phyloP scores from a whole-genome alignment of 2,329 filamentous ascomycete species.

The Penicillium sp. region DNA sequence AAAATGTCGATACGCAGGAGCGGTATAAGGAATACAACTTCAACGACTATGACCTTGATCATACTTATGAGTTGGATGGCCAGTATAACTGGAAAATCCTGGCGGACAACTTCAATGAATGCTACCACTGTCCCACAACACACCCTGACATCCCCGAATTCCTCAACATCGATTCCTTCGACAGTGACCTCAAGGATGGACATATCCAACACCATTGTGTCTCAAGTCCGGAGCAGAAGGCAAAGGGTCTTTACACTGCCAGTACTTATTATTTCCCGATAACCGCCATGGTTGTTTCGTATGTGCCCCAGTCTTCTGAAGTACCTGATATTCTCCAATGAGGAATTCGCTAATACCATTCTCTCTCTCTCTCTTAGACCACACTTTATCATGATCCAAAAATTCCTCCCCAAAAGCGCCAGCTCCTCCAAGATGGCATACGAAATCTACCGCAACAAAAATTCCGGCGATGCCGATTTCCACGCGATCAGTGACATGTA shows the following conservation, averaged over 20 bases:
- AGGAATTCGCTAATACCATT: background rate
- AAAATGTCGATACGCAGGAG: conserved; percentile 21
- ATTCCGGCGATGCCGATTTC: conserved; percentile 60
- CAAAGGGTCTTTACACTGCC: conserved; percentile 43
- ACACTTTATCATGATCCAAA: conserved; percentile 65
- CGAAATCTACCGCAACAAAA: conserved; percentile 63
- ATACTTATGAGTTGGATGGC: conserved; percentile 21
- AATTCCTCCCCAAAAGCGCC: conserved; percentile 58
- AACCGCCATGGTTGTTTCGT: conserved; percentile 34
- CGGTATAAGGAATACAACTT: conserved; percentile 23
- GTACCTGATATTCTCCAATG: background rate
- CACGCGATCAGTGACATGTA: conserved; percentile 59
- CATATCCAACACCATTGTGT: conserved; percentile 54
- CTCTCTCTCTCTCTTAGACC: conserved; percentile 37
- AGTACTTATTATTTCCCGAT: conserved; percentile 37
- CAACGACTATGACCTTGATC: conserved; percentile 22
- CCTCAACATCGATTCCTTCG: conserved; percentile 58
- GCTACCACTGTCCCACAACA: conserved; percentile 62
- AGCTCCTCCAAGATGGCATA: conserved; percentile 58
- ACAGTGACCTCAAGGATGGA: conserved; percentile 49
- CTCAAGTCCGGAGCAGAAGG: conserved; percentile 51
- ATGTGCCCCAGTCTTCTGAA: conserved; percentile 10
- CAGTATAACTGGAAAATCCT: conserved; percentile 27
- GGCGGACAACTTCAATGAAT: conserved; percentile 47
- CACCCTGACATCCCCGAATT: conserved; percentile 59